Percentiles rank a stretch among this genome's conserved stretches.
These are phyloP conservation scores for Cyclocybe aegerita DNA, from an alignment of 768 basidiomycete species.

Conservation along the genomic window DNA sequence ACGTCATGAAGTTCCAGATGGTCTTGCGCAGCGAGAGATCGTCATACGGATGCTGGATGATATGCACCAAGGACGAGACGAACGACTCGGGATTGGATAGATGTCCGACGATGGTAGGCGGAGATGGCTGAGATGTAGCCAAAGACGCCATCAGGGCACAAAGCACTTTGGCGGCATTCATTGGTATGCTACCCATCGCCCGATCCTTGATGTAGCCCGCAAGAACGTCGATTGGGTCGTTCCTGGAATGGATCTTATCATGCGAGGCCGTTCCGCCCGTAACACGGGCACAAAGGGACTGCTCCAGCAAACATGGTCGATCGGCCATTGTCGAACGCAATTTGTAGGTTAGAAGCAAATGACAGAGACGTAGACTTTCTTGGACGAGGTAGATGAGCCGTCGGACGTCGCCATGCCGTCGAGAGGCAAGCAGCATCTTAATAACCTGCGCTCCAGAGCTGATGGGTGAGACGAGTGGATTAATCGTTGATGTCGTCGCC, in stretches of 20 bases:
- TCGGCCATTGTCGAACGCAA: slow-evolving; percentile 39
- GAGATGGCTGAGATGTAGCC: slow-evolving; percentile 55
- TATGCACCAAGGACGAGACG: slow-evolving; percentile 64
- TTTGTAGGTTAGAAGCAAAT: slow-evolving; percentile 66
- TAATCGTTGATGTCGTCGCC: slow-evolving; percentile 78
- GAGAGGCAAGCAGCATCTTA: slow-evolving; percentile 55
- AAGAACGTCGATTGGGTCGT: slow-evolving; percentile 75
- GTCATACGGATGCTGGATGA: slow-evolving; percentile 78
- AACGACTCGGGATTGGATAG: slow-evolving; percentile 75
- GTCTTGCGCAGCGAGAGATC: slow-evolving; percentile 69
- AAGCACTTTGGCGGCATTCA: slow-evolving; percentile 68
- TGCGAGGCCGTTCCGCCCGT: slow-evolving; percentile 45
- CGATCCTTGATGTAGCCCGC: slow-evolving; percentile 66
- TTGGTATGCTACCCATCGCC: slow-evolving; percentile 60
- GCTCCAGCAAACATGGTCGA: slow-evolving; percentile 72
- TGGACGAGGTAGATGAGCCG: slow-evolving; percentile 69
- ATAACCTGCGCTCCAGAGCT: slow-evolving; percentile 61
- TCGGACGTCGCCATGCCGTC: slow-evolving; percentile 69
- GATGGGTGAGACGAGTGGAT: slow-evolving; percentile 74
- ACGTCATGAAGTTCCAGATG: slow-evolving; percentile 81
- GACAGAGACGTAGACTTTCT: slow-evolving; percentile 60
- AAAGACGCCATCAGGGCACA: slow-evolving; percentile 67
- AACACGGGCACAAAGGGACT: slow-evolving; percentile 65
- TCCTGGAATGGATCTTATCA: slow-evolving; percentile 46
- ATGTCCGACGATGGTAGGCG: slow-evolving; percentile 76